These are phyloP conservation scores for Xylaria sp. DNA, from an alignment of 2,329 filamentous ascomycete genomes.

Conservation along the genomic window DNA sequence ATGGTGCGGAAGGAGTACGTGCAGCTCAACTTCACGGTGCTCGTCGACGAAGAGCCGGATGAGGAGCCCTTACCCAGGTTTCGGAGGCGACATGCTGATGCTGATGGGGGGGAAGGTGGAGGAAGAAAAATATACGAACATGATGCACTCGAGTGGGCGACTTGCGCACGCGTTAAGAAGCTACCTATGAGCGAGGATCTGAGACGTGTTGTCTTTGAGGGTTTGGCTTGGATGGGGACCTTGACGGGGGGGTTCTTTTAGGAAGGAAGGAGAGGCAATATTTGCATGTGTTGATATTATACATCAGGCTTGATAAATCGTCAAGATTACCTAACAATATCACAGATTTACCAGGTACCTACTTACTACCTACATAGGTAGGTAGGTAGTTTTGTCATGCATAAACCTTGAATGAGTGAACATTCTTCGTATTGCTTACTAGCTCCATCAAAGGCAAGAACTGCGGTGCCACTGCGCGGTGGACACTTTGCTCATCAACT, in stretches of 20 bases:
- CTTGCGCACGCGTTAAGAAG: conserved; percentile 2
- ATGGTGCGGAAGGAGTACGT: conserved; percentile 34
- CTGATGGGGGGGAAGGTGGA: not conserved
- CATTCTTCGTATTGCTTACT: too few species aligned
- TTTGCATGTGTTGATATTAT: too few species aligned
- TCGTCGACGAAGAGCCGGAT: conserved; percentile 44
- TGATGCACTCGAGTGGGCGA: conserved; percentile 33
- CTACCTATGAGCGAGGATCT: conserved; percentile 31
- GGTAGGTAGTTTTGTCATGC: too few species aligned
- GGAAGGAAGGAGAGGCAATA: not conserved
- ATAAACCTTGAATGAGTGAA: too few species aligned
- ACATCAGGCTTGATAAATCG: too few species aligned
- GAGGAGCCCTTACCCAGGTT: conserved; percentile 41
- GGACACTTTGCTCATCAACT: not conserved
- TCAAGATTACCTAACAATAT: too few species aligned
- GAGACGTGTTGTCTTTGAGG: conserved; percentile 23
- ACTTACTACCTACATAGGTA: too few species aligned
- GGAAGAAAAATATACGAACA: conserved; percentile 7
- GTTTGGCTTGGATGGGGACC: conserved; percentile 27
- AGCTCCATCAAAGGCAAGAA: too few species aligned
- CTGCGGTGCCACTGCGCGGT: too few species aligned
- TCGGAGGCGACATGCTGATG: not conserved
- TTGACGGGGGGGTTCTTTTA: conserved; percentile 19
- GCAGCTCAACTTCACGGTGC: conserved; percentile 46
- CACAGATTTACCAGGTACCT: too few species aligned